A percentile compares a stretch with the other conserved stretches of the same genome.
Conservation (phyloP, 768 basidiomycete species). For the Termitomyces heimii region DNA sequence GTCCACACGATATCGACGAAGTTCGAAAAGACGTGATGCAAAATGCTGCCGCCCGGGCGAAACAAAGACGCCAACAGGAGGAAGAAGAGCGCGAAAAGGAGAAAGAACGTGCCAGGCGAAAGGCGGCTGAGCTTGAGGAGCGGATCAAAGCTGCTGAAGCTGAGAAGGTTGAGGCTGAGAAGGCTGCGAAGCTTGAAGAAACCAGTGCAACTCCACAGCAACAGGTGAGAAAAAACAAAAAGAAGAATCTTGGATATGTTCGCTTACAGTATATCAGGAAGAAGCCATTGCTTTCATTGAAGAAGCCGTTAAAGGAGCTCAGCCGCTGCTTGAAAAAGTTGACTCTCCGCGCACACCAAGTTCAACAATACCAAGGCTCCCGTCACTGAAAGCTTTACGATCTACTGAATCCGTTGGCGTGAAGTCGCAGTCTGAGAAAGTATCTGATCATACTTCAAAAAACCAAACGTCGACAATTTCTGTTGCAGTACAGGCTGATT, state of each 20-base stretch:
- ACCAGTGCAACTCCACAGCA: slow-evolving; percentile 12
- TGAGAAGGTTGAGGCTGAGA: slow-evolving; percentile 25
- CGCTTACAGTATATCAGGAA: slow-evolving; percentile 17
- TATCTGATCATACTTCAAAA: not conserved
- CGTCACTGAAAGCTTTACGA: slow-evolving; percentile 25
- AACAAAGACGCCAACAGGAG: slow-evolving; percentile 72
- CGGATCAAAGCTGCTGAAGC: slow-evolving; percentile 43
- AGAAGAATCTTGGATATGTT: not conserved
- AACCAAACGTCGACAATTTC: slow-evolving; percentile 19
- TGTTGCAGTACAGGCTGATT: slow-evolving; percentile 38
- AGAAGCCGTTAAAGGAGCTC: slow-evolving; percentile 31
- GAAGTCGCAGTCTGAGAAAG: not conserved
- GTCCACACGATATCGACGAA: slow-evolving; percentile 50
- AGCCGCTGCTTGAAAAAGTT: slow-evolving; percentile 1
- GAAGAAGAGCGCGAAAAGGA: slow-evolving; percentile 79
- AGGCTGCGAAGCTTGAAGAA: slow-evolving; percentile 14
- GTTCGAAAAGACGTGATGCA: slow-evolving; percentile 79
- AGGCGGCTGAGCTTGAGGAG: slow-evolving; percentile 72
- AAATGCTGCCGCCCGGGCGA: slow-evolving; percentile 76
- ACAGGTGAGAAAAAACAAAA: slow-evolving; percentile 8
- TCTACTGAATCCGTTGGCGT: slow-evolving; percentile 17
- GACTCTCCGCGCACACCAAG: not conserved
- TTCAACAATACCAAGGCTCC: slow-evolving; percentile 20
- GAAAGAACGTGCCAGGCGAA: slow-evolving; percentile 73
- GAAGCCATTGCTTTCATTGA: slow-evolving; percentile 39